Base-by-base conservation (phyloP, 768 basidiomycete species). In the Pulveroboletus ravenelii region DNA sequence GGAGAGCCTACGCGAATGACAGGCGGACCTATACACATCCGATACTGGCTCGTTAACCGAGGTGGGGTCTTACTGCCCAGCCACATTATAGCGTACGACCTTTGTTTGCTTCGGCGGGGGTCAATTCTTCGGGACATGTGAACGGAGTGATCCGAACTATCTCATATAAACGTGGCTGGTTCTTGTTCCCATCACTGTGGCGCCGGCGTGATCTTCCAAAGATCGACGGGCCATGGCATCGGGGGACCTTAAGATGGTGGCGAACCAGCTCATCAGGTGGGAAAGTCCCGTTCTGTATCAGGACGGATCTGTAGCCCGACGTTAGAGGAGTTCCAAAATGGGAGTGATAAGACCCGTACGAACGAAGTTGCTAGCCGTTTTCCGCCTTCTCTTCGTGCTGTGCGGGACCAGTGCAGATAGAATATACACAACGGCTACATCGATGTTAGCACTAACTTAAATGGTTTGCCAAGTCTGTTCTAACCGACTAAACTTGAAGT, bases 171-270 rank as follows among this genome's bases (percentile, higher is more conserved):
- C 10, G 27, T 30, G 20, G 30, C 6, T 5, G 17, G 20, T 31
- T 31, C 34, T 44, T 18, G 18, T 42, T 48, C 46, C 36, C 46
- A 56, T 48, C 47, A 39, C 34, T 12, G 41, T 29, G 41, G 52
- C 1, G 12, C 15, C 46, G 14, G 29, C 14, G 20, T 32, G 47
- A 51, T 47, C 53, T 41, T 53, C 45, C 31, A 23, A 42, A 35
- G 58, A 57, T 50, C 48, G 55, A 52, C 58, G 18, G 45, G 13
- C 45, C 37, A 35, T 38, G 41, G 12, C 12, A 49, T 36, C 25
- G 32, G 41, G 35, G 34, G 40, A 53, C 29, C 12, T 27, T 13
- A 12, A 35, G 41, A 53, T 37, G 27, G 41, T 7, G 44, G 29
- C 12, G 27, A 41, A 15, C 39, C 43, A 40, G n/a, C 18, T 27